Evolutionary conservation across 2,329 filamentous ascomycete genomes (phyloP), one percentile per base, ranked within the genome.

Genomic region (Aspergillus thermomutatus): DNA sequence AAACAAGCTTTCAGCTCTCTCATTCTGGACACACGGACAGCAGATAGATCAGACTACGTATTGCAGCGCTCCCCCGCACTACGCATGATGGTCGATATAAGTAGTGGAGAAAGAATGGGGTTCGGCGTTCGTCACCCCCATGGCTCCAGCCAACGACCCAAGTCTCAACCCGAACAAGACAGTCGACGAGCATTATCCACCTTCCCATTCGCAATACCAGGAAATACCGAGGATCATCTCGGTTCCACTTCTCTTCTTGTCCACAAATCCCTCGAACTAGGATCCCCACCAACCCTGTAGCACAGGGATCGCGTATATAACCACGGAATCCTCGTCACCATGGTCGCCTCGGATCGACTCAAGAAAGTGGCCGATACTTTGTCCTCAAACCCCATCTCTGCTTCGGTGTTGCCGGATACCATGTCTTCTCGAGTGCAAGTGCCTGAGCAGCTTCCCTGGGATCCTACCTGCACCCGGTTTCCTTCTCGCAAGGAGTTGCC

Each of bases 401-500:
- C 43, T 17, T 46, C 43, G 4, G 41, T 45, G 19, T 45, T 45
- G 43, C 43, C 43, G 19, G 34, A 48, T 25, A 48, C 58, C 4
- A 63, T 64, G 43, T 34, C 58, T 10, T 31, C 51, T 21, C 40
- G 37, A 2, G 23, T 57, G 5, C 71, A 74, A 52, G 56, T 54
- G 27, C 64, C 73, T 3, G 56, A 67, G 27, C 61, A 70, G 26
- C 58, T 83, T 23, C 82, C 82, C 3, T 84, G 80, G 78, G 75
- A 85, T 63, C 83, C 83, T 1, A 72, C 83, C 54, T 76, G 71
- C 41, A 78, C 77, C 17, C 77, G 69, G 17, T 83, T 86, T 52
- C 83, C 83, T 0, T 77, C 76, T 0, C 73, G 81, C 14, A 79
- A 80, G 53, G 79, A 85, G 51, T 73, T 86, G 3, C 82, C 82